phyloP scores from a whole-genome alignment of 2,329 filamentous ascomycete genomes.

The Fusarium poae region DNA sequence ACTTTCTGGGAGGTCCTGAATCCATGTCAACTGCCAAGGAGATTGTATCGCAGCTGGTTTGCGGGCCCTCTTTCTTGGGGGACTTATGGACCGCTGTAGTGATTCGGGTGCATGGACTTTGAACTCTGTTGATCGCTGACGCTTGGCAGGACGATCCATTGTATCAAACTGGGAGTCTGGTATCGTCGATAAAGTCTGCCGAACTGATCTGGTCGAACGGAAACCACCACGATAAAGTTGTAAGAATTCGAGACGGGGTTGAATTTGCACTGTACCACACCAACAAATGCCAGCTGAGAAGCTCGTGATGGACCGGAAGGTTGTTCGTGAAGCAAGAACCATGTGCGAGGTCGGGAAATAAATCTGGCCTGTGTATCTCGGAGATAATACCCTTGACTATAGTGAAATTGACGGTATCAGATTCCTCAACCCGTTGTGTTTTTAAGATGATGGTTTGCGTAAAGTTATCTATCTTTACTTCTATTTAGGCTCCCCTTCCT shows the following conservation, averaged over 20 bases:
- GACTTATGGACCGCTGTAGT: constrained; percentile 60
- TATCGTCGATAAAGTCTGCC: no score
- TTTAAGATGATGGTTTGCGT: neutral
- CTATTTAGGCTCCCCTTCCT: neutral
- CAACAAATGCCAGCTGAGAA: neutral
- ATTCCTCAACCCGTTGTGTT: neutral
- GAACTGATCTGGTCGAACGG: neutral
- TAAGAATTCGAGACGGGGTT: neutral
- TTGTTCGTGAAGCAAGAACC: constrained; percentile 1
- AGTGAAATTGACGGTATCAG: neutral
- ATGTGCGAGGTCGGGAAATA: constrained; percentile 38
- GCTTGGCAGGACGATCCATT: constrained; percentile 54
- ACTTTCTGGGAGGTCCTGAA: constrained; percentile 70
- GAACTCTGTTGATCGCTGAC: constrained; percentile 45
- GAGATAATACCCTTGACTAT: neutral
- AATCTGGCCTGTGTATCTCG: constrained; percentile 14
- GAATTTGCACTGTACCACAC: neutral
- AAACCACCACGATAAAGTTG: neutral
- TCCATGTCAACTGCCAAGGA: constrained; percentile 78
- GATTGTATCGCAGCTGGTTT: constrained; percentile 60
- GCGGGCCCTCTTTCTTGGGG: constrained; percentile 56
- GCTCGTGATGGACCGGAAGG: neutral
- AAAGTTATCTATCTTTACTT: neutral
- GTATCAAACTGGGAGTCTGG: neutral
- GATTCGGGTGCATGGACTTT: constrained; percentile 44